Evolutionary conservation across 116 monocot species (phyloP), one percentile per base, ranked within the genome.

Genomic region (Posidonia oceanica): DNA sequence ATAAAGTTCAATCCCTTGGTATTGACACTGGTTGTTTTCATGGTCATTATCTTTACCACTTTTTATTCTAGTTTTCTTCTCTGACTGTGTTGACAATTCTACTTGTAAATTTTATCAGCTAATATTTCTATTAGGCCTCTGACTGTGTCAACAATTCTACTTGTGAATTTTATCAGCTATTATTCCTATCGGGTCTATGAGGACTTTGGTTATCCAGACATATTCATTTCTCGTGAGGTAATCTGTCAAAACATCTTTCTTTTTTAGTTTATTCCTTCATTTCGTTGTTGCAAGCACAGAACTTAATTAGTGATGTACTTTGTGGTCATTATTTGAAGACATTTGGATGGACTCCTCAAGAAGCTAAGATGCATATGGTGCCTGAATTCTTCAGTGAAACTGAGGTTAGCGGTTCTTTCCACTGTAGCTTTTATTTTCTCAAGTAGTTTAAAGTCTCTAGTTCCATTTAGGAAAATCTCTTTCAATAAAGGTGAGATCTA

Each of bases 211-310:
- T 87, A 87, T 78, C 86, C 81, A 52, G 85, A 97, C 59, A 75
- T 89, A 44, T 92, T 97, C 65, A 75, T 97, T 57, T 97, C 88
- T 57, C 92, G 97, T 56, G 97, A 97, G 97, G 97, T 97, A 87
- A 72, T 53, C 8, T 74, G 14, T 7, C 64, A 44, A 10, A 39
- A 64, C 29, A 60, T 29, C 3, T 53, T 54, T 54, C 16, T 29
- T 20, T 20, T 72, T n/a, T 36, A 68, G 52, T 38, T 60, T 64
- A 10, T 63, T 48, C 7, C 53, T 76, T 8, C 71, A 3, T 39
- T 59, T 57, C 39, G n/a, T 57, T 29, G 23, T 61, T 41, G 10
- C 12, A 48, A 48, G 48, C 8, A 10, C 48, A 48, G 7, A 42
- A 68, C 13, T 12, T 48, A 23, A 20, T 58, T 60, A 11, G 36